Evolutionary conservation across 805 yeast species (phyloP).

Genomic region (Lachancea lanzarotensis): DNA sequence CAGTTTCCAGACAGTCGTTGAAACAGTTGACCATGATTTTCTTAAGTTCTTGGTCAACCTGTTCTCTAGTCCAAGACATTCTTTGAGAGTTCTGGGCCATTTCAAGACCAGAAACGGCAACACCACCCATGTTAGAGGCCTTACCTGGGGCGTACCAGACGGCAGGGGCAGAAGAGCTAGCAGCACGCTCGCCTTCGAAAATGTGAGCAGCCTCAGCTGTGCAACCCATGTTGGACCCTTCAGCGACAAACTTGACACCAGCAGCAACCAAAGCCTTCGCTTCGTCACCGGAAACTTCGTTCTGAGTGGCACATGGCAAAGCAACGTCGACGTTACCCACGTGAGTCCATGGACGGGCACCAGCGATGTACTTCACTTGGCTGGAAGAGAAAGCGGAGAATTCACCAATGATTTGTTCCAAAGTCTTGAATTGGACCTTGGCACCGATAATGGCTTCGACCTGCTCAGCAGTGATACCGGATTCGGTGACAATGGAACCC

Average conservation of each 20-base stretch:
- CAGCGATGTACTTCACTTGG: conserved; percentile 74
- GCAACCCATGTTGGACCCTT: conserved; percentile 99
- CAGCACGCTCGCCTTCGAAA: conserved; percentile 73
- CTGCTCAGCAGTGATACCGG: conserved; percentile 82
- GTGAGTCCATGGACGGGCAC: conserved; percentile 94
- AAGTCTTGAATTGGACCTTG: conserved; percentile 68
- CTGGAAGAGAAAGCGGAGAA: conserved; percentile 50
- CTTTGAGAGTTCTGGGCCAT: conserved; percentile 99
- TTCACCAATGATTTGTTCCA: conserved; percentile 59
- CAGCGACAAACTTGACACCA: conserved; percentile 91
- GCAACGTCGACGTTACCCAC: conserved; percentile 93
- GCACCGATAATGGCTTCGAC: conserved; percentile 68
- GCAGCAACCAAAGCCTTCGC: conserved; percentile 90
- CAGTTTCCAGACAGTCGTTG: conserved; percentile 86
- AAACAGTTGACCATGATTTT: conserved; percentile 89
- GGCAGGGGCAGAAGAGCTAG: conserved; percentile 39
- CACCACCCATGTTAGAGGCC: conserved; percentile 99
- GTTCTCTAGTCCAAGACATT: conserved; percentile 83
- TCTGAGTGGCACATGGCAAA: conserved; percentile 96
- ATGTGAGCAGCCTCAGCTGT: conserved; percentile 94
- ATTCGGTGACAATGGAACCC: conserved; percentile 74
- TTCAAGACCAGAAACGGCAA: conserved; percentile 95
- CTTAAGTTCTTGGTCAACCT: conserved; percentile 87
- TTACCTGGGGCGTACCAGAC: conserved; percentile 99
- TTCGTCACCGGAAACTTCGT: conserved; percentile 95